phyloP scores from a whole-genome alignment of 148 eudicot species.

The Polygonum maritimum region DNA sequence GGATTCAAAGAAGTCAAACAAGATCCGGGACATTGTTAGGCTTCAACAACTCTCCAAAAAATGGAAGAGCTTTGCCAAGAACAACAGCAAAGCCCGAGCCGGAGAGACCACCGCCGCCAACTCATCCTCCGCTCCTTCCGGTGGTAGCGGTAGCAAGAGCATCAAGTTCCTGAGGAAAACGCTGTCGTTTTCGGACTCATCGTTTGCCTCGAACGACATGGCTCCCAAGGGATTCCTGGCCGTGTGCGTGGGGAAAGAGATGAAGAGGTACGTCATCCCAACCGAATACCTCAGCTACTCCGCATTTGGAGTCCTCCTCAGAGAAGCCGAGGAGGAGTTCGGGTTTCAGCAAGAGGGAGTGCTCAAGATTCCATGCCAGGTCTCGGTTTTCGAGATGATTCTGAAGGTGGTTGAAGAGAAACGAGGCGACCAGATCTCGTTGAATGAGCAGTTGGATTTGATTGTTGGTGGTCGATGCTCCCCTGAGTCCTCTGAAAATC shows the following conservation, averaged over 20 bases:
- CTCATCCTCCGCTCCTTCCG: background rate
- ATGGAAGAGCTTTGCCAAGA: slow-evolving; percentile 61
- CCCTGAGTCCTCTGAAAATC: background rate
- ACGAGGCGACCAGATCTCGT: slow-evolving; percentile 12
- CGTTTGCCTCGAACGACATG: slow-evolving; percentile 4
- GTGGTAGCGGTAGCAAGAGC: slow-evolving; percentile 27
- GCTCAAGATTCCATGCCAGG: slow-evolving; percentile 72
- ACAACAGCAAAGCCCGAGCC: slow-evolving; percentile 13
- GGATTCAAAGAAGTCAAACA: slow-evolving; percentile 68
- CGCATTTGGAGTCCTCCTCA: slow-evolving; percentile 46
- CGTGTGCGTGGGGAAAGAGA: slow-evolving; percentile 63
- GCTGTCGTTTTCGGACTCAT: slow-evolving; percentile 56
- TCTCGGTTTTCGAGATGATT: slow-evolving; percentile 50
- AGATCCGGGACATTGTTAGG: slow-evolving; percentile 79
- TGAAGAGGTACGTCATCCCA: slow-evolving; percentile 71
- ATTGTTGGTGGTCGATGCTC: slow-evolving; percentile 5
- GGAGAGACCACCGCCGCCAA: slow-evolving; percentile 7
- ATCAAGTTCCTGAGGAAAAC: slow-evolving; percentile 75
- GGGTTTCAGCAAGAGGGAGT: slow-evolving; percentile 91
- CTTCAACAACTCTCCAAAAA: slow-evolving; percentile 74
- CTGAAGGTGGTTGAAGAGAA: slow-evolving; percentile 54
- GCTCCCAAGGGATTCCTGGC: slow-evolving; percentile 75
- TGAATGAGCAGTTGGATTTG: slow-evolving; percentile 16
- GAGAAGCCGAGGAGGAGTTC: slow-evolving; percentile 92
- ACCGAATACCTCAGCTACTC: slow-evolving; percentile 59